Evolutionary conservation across 148 eudicot species (phyloP).

Genomic region (Dianthus caryophyllus): DNA sequence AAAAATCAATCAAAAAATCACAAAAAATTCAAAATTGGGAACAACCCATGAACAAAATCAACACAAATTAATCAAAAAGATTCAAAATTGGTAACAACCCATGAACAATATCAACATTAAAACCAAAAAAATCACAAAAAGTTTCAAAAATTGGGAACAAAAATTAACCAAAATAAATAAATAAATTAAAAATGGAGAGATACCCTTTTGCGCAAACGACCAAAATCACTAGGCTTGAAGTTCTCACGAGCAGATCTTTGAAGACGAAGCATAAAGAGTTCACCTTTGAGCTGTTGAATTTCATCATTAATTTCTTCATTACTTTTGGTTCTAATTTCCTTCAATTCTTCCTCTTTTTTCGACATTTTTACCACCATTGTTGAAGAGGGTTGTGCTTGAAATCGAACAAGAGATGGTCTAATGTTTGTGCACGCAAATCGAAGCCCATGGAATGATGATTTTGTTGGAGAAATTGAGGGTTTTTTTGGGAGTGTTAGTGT

Average conservation of each 20-base stretch:
- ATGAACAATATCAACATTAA: no score
- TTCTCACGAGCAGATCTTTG: conserved; percentile 66
- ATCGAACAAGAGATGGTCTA: background rate
- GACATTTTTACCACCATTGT: conserved; percentile 61
- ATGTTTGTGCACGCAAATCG: conserved; percentile 26
- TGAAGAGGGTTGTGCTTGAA: conserved; percentile 14
- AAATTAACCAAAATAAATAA: background rate
- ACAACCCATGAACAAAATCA: no score
- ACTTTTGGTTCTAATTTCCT: conserved; percentile 65
- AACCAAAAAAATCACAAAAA: no score
- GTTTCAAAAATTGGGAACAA: background rate
- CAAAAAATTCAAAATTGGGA: no score
- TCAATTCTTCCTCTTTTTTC: conserved; percentile 69
- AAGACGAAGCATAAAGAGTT: conserved; percentile 85
- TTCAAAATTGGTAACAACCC: no score
- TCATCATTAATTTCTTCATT: conserved; percentile 71
- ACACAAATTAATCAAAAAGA: no score
- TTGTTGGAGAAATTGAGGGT: conserved; percentile 19
- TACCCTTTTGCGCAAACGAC: conserved; percentile 84
- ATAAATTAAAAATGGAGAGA: background rate
- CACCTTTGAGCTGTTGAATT: conserved; percentile 78
- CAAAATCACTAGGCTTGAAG: conserved; percentile 81
- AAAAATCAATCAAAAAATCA: no score
- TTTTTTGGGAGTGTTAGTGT: conserved; percentile 34
- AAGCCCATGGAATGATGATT: conserved; percentile 61